Conservation (phyloP, 1,284 basidiomycete genomes). For the Malassezia cuniculi region DNA sequence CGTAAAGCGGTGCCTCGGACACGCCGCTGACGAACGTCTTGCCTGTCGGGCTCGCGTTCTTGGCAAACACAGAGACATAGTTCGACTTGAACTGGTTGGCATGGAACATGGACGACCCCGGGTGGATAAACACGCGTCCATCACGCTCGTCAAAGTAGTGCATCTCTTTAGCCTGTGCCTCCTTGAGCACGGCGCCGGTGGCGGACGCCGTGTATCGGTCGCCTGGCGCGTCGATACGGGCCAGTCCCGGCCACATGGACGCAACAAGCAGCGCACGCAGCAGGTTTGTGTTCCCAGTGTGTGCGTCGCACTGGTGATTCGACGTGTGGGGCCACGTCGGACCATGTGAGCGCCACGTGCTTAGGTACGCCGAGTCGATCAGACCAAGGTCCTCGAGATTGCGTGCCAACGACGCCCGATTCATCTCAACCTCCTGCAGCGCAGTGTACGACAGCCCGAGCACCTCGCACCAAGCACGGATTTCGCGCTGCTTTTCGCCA, state of each 20-base stretch:
- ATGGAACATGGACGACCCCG: constrained; percentile 67
- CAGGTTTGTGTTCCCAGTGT: constrained; percentile 22
- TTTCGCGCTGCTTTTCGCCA: constrained; percentile 49
- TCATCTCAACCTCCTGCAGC: constrained; percentile 65
- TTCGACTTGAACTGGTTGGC: constrained; percentile 61
- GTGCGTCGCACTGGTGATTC: constrained; percentile 17
- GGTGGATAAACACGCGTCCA: constrained; percentile 66
- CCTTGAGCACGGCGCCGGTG: constrained; percentile 32
- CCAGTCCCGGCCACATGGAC: constrained; percentile 50
- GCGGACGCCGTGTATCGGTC: constrained; percentile 33
- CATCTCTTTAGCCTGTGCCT: constrained; percentile 29
- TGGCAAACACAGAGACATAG: constrained; percentile 70
- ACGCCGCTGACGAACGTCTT: constrained; percentile 78
- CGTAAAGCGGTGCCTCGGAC: constrained; percentile 77
- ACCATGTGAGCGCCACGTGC: constrained; percentile 4
- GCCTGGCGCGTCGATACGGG: constrained; percentile 27
- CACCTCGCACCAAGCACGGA: constrained; percentile 65
- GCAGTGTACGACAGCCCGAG: constrained; percentile 69
- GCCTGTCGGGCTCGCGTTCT: constrained; percentile 52
- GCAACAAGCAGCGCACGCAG: constrained; percentile 32
- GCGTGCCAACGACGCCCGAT: constrained; percentile 64
- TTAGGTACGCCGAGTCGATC: constrained; percentile 46
- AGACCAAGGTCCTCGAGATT: constrained; percentile 66
- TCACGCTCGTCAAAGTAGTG: constrained; percentile 31
- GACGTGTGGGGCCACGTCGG: constrained; percentile 38